Conservation (phyloP, 768 basidiomycete genomes). For the Boletus tomentosulus region DNA sequence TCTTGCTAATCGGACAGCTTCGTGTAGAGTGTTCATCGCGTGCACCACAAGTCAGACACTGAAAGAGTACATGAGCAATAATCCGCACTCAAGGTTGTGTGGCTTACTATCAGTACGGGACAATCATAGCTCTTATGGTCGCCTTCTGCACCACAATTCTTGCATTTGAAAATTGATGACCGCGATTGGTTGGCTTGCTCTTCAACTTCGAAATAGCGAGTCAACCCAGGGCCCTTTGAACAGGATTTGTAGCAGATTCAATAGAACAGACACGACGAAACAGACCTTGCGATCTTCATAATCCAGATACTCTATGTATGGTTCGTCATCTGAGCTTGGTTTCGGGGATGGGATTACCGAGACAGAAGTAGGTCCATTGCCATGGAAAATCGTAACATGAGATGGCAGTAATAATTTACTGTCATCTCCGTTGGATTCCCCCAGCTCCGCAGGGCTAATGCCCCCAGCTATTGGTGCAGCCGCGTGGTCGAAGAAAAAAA, state of each 20-base stretch:
- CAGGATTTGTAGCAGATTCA: background rate
- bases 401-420: slow-evolving; percentile 53
- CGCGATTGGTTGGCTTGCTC: slow-evolving; percentile 38
- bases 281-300: slow-evolving; percentile 61
- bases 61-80: slow-evolving; percentile 1
- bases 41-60: slow-evolving; percentile 82
- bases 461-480: slow-evolving; percentile 36
- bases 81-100: background rate
- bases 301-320: slow-evolving; percentile 76
- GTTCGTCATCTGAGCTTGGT: slow-evolving; percentile 48
- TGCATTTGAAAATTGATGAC: slow-evolving; percentile 57
- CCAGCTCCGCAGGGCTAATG: slow-evolving; percentile 6
- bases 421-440: slow-evolving; percentile 16
- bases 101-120: slow-evolving; percentile 64
- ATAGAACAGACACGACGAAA: background rate
- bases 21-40: slow-evolving; percentile 75
- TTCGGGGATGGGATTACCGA: slow-evolving; percentile 43
- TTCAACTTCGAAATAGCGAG: slow-evolving; percentile 63
- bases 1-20: slow-evolving; percentile 77
- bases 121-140: slow-evolving; percentile 68
- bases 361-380: slow-evolving; percentile 33
- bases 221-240: slow-evolving; percentile 42
- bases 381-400: slow-evolving; percentile 57
- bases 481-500: slow-evolving; percentile 51
- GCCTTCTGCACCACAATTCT: slow-evolving; percentile 71